These are phyloP conservation scores for Hypoxylon rubiginosum DNA, from an alignment of 2,329 filamentous ascomycete genomes.

Conservation along the genomic window DNA sequence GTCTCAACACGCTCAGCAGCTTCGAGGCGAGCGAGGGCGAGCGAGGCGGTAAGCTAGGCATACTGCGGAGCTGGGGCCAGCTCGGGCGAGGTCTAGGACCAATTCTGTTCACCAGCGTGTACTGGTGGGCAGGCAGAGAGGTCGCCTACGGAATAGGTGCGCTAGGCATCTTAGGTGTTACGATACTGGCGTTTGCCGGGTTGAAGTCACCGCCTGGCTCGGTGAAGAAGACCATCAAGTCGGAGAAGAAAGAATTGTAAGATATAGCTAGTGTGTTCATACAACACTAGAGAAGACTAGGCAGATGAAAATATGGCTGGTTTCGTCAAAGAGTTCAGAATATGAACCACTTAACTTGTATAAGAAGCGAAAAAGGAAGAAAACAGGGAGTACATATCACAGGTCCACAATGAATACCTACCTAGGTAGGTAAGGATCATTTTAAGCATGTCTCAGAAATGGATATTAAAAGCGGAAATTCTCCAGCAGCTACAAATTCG, in stretches of 20 bases:
- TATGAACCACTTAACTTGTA: background rate
- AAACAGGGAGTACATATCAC: background rate
- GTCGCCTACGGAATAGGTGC: conserved; percentile 86
- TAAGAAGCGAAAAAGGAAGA: background rate
- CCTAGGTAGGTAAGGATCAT: no score
- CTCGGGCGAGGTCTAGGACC: conserved; percentile 89
- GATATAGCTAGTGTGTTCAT: conserved; percentile 12
- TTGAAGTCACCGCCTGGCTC: conserved; percentile 73
- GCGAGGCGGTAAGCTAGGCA: conserved; percentile 87
- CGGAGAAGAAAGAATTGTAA: conserved; percentile 51
- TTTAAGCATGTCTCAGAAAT: background rate
- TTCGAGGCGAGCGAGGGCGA: conserved; percentile 87
- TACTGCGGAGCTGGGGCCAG: conserved; percentile 86
- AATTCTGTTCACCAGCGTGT: conserved; percentile 90
- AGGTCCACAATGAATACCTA: background rate
- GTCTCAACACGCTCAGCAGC: conserved; percentile 90
- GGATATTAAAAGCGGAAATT: background rate
- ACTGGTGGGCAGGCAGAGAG: conserved; percentile 97
- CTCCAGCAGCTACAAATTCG: background rate
- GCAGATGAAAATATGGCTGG: conserved; percentile 5
- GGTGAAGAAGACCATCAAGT: conserved; percentile 39
- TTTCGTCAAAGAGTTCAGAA: background rate
- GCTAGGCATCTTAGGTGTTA: conserved; percentile 82
- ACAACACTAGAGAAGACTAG: background rate
- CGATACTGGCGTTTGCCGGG: conserved; percentile 76